Evolutionary conservation across 805 yeast species (phyloP), one percentile per base, ranked within the genome.

Genomic region (Saccharomycopsis oosterbeekiorum): DNA sequence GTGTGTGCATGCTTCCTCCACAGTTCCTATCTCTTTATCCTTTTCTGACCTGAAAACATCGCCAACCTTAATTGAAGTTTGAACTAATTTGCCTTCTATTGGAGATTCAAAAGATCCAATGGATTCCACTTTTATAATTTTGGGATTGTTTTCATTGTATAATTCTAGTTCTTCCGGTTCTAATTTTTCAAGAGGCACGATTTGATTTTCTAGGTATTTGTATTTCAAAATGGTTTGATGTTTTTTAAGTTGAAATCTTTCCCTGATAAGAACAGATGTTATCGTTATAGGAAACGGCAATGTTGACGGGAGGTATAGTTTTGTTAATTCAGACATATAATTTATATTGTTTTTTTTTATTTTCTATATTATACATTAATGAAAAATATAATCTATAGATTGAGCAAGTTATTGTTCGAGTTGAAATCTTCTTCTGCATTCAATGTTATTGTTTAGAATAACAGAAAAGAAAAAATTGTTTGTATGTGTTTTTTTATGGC

Each of bases 1-100:
- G 73, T 94, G 99, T 12, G 89, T 79, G 69, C 99, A 94, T 0
- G 96, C 90, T 70, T 96, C 97, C 53, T 76, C 73, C 15, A 93
- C 78, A 50, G 76, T 74, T 36, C 84, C 78, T 2, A 75, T 75
- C 2, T 75, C 75, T 29, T 70, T 61, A 60, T 81, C 82, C 41
- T 77, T 76, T 12, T 73, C 62, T 37, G 73, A 70, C 12, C 71
- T 70, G 17, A 93, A 75, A 65, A 81, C 84, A 67, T 88, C 90
- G 50, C 88, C 86, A 0, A 76, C 75, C 8, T 73, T 70, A 4
- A 89, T 78, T 26, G 73, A 68, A 65, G 91, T 74, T 11, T 73
- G 68, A 8, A 75, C 71, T 2, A 94, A 73, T 47, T 76, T 75
- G 0, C 98, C 98, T 63, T 83, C 88, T 36, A 89, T 77, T 0